Percentiles rank a stretch among this genome's conserved stretches.
Evolutionary conservation across 768 basidiomycete species (phyloP).

Genomic region (Clitopilus hobsonii): DNA sequence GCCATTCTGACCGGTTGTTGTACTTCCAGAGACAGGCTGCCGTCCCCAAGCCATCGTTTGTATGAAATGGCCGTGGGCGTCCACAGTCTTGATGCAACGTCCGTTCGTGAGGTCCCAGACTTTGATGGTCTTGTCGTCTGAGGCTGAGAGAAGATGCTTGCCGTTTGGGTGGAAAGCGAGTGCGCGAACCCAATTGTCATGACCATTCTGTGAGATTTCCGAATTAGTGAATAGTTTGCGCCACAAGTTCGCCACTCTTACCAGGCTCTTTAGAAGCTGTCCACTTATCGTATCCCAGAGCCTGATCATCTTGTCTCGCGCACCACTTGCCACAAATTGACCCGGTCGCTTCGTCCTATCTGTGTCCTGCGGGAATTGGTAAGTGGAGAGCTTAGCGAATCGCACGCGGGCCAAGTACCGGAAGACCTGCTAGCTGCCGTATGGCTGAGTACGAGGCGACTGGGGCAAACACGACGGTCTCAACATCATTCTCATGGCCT

Average conservation of each 20-base stretch:
- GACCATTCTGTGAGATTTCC: conserved; percentile 46
- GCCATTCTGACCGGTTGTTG: conserved; percentile 22
- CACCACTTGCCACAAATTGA: conserved; percentile 72
- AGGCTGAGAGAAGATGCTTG: conserved; percentile 85
- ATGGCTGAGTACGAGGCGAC: conserved; percentile 70
- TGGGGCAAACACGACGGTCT: conserved; percentile 79
- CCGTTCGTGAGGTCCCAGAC: conserved; percentile 88
- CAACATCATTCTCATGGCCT: conserved; percentile 86
- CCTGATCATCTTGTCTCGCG: conserved; percentile 88
- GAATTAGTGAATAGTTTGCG: not conserved
- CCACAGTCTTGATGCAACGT: conserved; percentile 80
- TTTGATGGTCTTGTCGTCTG: conserved; percentile 88
- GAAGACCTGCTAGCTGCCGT: conserved; percentile 69
- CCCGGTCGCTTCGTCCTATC: conserved; percentile 48
- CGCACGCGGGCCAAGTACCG: conserved; percentile 35
- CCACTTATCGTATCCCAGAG: conserved; percentile 87
- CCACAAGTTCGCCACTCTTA: conserved; percentile 24
- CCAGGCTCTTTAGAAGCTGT: conserved; percentile 74
- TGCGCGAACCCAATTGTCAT: conserved; percentile 90
- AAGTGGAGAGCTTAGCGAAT: conserved; percentile 6
- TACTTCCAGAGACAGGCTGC: conserved; percentile 37
- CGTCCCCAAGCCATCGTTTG: conserved; percentile 80
- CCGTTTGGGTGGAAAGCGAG: conserved; percentile 88
- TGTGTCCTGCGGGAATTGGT: conserved; percentile 34
- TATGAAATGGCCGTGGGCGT: conserved; percentile 85